Base-by-base conservation (phyloP, 1,139 yeast genomes). In the Pichia sp. region DNA sequence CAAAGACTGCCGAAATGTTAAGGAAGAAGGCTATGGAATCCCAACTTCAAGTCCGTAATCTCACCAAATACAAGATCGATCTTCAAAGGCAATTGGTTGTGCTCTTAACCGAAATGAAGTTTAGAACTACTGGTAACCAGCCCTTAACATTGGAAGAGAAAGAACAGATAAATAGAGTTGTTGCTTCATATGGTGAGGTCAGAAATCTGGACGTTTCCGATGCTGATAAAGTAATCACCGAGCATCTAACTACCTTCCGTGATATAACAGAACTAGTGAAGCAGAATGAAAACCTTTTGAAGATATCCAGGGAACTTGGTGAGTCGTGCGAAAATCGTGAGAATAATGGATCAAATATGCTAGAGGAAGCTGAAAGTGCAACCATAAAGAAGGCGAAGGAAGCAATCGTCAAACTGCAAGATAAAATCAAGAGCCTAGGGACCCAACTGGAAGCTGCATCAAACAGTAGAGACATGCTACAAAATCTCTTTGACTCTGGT, bases 41-140 rank as follows among this genome's bases (percentile, higher is more conserved):
- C 48, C 51, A 61, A 38, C 32, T 50, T 13, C 63, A 73, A 43
- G 59, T 70, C 9, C 57, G 58, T 3, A 59, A 68, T 3, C 56
- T 77, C 52, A 67, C 67, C 39, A 73, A 70, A 45, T 76, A 82
- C 46, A 72, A 80, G 35, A 62, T 68, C 25, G 96, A 88, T 50
- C 63, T 87, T 27, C 84, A 93, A 8, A 73, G 80, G 29, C 97
- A 91, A 55, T 71, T 91, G 14, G 85, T 85, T 47, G 72, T 70
- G 38, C 66, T 86, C 33, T 65, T 88, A 34, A 72, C 81, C 11
- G 88, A 85, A 51, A 66, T 79, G 6, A 72, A 80, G 37, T 64
- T 75, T 11, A 67, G 77, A 32, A 72, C 69, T 11, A 63, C 65
- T 19, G 60, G 60, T 21, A 60, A 68, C 11, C 40, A 43, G 11